Base-by-base conservation (phyloP, 2,329 filamentous ascomycete species). In the Trichoderma gracile region DNA sequence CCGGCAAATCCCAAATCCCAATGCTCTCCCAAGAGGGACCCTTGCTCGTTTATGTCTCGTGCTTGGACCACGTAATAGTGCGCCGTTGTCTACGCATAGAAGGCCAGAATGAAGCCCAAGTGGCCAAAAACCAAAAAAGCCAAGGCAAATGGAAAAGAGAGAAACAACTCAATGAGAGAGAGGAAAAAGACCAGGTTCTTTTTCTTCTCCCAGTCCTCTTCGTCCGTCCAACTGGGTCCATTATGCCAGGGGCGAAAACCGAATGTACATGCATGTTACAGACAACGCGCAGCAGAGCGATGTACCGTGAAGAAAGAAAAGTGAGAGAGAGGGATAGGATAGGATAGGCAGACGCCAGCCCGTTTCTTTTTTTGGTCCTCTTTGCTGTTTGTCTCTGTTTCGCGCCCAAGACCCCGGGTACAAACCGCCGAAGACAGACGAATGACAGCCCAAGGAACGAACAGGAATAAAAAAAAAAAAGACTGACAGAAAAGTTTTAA, bases 41-140 rank as follows among this genome's bases (percentile, higher is more conserved):
- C 33, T 38, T 38, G 33, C 12, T 38, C 33, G 30, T 38, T 5
- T 38, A n/a, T n/a, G 33, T 38, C 33, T 38, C 33, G 33, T 38
- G 33, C 49, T 52, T 10, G 47, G 58, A 53, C 58, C 58, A 61
- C 58, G 47, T 53, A 61, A 27, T 52, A n/a, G 15, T 43, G n/a
- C 27, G 49, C 10, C 33, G 2, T n/a, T n/a, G n/a, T n/a, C n/a
- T n/a, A n/a, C n/a, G n/a, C n/a, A n/a, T n/a, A 5, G 12, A 38
- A 38, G 12, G 7, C 33, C 33, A 38, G 12, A 19, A 10, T 15
- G 17, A 19, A 33, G 30, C 49, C 49, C 49, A 52, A 52, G 49
- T 52, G 49, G 49, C 49, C 49, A 52, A 52, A 33, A 14, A 19
- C 25, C 27, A 30, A 52, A 52, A 52, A 52, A 19, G 49, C 49